Conservation (phyloP, 108 stramenopile species). For the Skeletonema menzelii region DNA sequence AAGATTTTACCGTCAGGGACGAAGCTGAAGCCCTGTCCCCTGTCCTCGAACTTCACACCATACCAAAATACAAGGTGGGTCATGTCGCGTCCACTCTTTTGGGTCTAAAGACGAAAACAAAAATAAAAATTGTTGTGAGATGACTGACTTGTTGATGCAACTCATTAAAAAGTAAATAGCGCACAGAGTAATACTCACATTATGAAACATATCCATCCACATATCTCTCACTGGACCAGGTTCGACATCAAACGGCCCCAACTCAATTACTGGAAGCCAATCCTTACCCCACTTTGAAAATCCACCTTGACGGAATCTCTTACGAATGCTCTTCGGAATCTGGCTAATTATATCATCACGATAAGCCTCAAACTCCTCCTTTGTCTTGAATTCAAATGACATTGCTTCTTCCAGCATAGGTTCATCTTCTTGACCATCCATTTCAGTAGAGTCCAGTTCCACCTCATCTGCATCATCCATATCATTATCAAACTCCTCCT, state of each 20-base stretch:
- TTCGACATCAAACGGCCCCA: conserved; percentile 73
- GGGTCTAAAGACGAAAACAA: conserved; percentile 28
- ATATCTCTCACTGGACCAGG: conserved; percentile 62
- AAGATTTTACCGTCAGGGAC: conserved; percentile 45
- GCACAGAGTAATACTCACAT: conserved; percentile 49
- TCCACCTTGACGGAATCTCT: conserved; percentile 62
- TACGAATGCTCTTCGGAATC: conserved; percentile 53
- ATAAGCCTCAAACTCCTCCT: conserved; percentile 41
- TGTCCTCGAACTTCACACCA: conserved; percentile 44
- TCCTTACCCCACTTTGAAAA: conserved; percentile 74
- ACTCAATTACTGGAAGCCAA: conserved; percentile 56
- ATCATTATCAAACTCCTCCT: conserved; percentile 13
- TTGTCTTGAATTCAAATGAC: conserved; percentile 24
- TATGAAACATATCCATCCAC: conserved; percentile 79
- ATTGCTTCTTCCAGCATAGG: background rate
- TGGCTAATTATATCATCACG: conserved; percentile 43
- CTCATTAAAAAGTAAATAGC: background rate
- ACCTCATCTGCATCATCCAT: background rate
- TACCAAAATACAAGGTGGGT: conserved; percentile 60
- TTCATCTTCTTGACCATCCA: conserved; percentile 11
- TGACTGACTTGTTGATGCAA: background rate
- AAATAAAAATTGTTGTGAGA: background rate
- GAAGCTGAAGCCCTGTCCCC: conserved; percentile 45
- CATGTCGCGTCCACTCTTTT: conserved; percentile 45
- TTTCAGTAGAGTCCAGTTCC: conserved; percentile 3